These are phyloP conservation scores for Botryosphaeria dothidea DNA, from an alignment of 2,329 filamentous ascomycete genomes.

Conservation along the genomic window DNA sequence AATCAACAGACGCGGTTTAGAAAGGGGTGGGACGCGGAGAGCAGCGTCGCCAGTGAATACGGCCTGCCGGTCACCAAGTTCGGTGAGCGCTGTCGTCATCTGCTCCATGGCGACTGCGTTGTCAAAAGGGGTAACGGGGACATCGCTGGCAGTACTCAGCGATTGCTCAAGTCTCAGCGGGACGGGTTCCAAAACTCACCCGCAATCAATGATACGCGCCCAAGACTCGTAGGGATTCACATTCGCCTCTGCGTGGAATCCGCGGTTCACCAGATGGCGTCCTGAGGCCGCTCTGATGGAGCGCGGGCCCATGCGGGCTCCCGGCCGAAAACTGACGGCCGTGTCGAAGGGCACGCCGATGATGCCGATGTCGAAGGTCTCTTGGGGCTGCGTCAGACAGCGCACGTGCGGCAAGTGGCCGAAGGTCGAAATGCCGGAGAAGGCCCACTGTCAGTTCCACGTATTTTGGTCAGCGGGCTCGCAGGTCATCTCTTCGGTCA, in stretches of 20 bases:
- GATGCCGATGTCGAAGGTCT: constrained; percentile 65
- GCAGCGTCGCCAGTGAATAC: neutral
- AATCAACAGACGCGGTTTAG: constrained; percentile 26
- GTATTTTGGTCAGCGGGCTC: neutral
- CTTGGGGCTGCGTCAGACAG: constrained; percentile 67
- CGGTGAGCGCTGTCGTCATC: constrained; percentile 50
- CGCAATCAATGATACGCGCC: constrained; percentile 57
- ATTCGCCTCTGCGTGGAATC: constrained; percentile 72
- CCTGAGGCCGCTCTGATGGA: constrained; percentile 85
- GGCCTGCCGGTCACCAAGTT: constrained; percentile 26
- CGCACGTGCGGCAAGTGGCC: constrained; percentile 76
- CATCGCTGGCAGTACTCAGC: too few relatives aligned
- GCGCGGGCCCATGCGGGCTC: constrained; percentile 79
- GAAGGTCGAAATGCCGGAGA: constrained; percentile 85
- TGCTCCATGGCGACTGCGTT: constrained; percentile 79
- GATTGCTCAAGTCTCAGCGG: too few relatives aligned
- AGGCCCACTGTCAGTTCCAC: constrained; percentile 54
- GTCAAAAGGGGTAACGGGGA: constrained; percentile 59
- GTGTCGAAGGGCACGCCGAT: constrained; percentile 72
- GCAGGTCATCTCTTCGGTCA: too few relatives aligned
- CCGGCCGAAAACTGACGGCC: constrained; percentile 79
- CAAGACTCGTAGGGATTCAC: constrained; percentile 47
- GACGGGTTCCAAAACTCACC: too few relatives aligned
- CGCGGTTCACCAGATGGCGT: constrained; percentile 66
- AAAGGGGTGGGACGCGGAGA: constrained; percentile 12